Conservation (phyloP, 73 alveolate species). For the Symbiodinium pilosum region DNA sequence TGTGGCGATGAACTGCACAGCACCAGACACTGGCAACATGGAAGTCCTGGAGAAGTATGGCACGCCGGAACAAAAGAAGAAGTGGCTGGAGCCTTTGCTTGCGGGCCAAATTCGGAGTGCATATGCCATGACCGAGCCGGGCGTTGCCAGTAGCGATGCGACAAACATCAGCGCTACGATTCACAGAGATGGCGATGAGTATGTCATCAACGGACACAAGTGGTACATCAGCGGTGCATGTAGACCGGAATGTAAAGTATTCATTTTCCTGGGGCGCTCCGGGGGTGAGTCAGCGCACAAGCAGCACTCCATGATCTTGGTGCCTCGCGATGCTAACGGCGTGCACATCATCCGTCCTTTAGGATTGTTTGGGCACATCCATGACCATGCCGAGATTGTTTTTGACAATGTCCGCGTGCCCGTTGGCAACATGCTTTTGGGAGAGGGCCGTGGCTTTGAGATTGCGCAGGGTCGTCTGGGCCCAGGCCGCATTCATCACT, state of each 20-base stretch:
- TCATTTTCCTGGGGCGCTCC: constrained; percentile 96
- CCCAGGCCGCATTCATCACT: constrained; percentile 97
- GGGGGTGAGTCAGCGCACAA: constrained; percentile 84
- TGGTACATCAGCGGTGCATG: constrained; percentile 97
- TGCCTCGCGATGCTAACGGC: constrained; percentile 91
- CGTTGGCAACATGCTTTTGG: constrained; percentile 94
- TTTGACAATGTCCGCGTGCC: constrained; percentile 96
- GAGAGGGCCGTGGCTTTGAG: constrained; percentile 97
- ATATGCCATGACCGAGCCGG: constrained; percentile 97
- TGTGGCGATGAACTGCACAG: constrained; percentile 96
- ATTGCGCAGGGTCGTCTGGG: constrained; percentile 97
- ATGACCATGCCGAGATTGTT: constrained; percentile 96
- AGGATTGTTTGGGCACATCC: constrained; percentile 96
- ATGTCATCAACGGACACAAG: constrained; percentile 96
- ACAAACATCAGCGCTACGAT: constrained; percentile 85
- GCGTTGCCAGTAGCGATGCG: constrained; percentile 96
- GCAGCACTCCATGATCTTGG: constrained; percentile 96
- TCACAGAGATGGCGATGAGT: constrained; percentile 88
- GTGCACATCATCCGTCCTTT: constrained; percentile 81
- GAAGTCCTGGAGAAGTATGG: constrained; percentile 96
- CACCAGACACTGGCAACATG: constrained; percentile 97
- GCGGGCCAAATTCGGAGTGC: constrained; percentile 90
- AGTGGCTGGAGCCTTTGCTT: constrained; percentile 96
- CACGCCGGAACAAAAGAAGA: constrained; percentile 95
- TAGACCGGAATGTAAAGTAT: constrained; percentile 95